Evolutionary conservation across 1,284 basidiomycete species (phyloP), one percentile per base, ranked within the genome.

Genomic region (Wolfiporia cocos): DNA sequence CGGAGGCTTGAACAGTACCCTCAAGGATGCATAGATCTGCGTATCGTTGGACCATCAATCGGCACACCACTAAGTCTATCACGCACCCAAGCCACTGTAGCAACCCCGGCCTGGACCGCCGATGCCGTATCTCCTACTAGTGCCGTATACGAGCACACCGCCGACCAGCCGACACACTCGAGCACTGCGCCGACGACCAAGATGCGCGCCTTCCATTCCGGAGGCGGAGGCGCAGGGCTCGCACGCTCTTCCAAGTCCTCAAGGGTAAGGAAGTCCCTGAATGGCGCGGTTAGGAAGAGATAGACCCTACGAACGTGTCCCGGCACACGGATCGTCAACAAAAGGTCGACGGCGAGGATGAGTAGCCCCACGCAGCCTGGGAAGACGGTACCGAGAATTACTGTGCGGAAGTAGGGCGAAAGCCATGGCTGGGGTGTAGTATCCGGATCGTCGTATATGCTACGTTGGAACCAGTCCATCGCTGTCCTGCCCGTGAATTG

Each of bases 181-280:
- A 68, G 31, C 24, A 57, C 52, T 1, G 72, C 62, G 14, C 74
- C 48, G 15, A 54, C 48, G 34, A 59, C 56, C 39, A 78, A 56
- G 12, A 54, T 37, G 23, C 67, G 59, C 44, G 49, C 44, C 46
- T 67, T 71, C 49, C 60, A 57, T 19, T 52, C 40, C 6, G 62
- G 55, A 15, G 55, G 49, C 28, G 47, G 39, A 11, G 60, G 49
- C 32, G 52, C 46, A 31, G 62, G 55, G 18, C 56, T 59, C 0
- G 60, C 55, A 7, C 67, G 59, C 37, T 69, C 71, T 29, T 65
- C 63, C 15, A 80, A 59, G 57, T 80, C 77, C 38, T 74, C 66
- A 4, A 73, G 54, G 6, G 64, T 62, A 41, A 81, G 54, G 51
- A 81, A 81, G 56, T 73, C 71, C 17, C 58, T 58, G 52, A 79